phyloP scores from a whole-genome alignment of 345 rosid genomes.

The Nephelium lappaceum region DNA sequence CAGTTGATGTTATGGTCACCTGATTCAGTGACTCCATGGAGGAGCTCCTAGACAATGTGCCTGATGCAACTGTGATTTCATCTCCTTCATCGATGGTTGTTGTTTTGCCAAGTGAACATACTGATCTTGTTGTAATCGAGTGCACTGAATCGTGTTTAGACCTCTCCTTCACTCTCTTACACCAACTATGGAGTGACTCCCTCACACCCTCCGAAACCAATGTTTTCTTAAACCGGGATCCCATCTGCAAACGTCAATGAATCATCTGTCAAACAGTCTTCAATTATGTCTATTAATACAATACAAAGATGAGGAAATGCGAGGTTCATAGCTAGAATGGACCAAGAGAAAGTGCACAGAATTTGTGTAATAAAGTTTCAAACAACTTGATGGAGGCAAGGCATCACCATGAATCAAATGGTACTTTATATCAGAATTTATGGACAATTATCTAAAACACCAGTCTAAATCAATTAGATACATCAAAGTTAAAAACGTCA shows the following conservation, averaged over 20 bases:
- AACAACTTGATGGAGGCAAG: neutral
- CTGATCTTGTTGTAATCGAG: conserved; percentile 65
- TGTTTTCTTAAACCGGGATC: conserved; percentile 79
- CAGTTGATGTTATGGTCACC: conserved; percentile 51
- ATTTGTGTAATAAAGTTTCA: neutral
- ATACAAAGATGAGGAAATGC: no score
- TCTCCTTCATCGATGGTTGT: conserved; percentile 76
- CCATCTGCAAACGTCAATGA: conserved; percentile 52
- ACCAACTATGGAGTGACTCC: conserved; percentile 95
- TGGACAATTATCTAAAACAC: no score
- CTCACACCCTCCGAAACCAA: conserved; percentile 83
- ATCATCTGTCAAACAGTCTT: no score
- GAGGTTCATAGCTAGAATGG: neutral
- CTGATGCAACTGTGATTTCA: conserved; percentile 74
- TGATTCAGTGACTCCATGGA: conserved; percentile 70
- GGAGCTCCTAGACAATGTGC: conserved; percentile 70
- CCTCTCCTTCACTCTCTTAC: conserved; percentile 76
- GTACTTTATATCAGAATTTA: no score
- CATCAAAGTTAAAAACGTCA: no score
- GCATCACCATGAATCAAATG: neutral
- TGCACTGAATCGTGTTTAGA: conserved; percentile 55
- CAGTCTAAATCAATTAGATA: no score
- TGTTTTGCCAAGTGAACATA: conserved; percentile 68
- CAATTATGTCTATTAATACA: no score
- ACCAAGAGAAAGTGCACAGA: neutral